Evolutionary conservation across 805 yeast genomes (phyloP).

Genomic region (Candida suzukii): DNA sequence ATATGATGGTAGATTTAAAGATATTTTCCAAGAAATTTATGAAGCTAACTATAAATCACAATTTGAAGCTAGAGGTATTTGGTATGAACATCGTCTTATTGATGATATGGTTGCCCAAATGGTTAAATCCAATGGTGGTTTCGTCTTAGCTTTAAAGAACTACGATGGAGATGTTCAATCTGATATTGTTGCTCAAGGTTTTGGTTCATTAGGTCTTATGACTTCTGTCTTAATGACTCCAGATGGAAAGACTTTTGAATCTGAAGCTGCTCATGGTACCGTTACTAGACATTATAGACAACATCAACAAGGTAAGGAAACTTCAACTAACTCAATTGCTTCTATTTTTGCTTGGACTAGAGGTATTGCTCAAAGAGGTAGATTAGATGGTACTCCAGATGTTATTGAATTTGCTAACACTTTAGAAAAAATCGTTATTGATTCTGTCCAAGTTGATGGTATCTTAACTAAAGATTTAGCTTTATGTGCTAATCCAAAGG

Average conservation of each 20-base stretch:
- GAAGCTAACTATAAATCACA: slow-evolving; percentile 47
- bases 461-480: slow-evolving; percentile 83
- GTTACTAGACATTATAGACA: slow-evolving; percentile 83
- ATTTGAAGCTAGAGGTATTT: slow-evolving; percentile 55
- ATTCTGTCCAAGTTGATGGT: slow-evolving; percentile 67
- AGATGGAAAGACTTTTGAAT: slow-evolving; percentile 79
- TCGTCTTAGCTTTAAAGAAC: slow-evolving; percentile 72
- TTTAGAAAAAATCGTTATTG: slow-evolving; percentile 61
- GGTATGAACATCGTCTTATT: slow-evolving; percentile 75
- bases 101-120: slow-evolving; percentile 89
- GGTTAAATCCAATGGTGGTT: slow-evolving; percentile 81
- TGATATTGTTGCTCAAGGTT: slow-evolving; percentile 83
- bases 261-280: slow-evolving; percentile 86
- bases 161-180: slow-evolving; percentile 85
- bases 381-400: slow-evolving; percentile 63
- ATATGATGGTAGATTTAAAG: slow-evolving; percentile 79
- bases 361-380: slow-evolving; percentile 78
- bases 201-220: slow-evolving; percentile 80
- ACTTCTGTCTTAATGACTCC: slow-evolving; percentile 79
- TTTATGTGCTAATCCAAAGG: slow-evolving; percentile 52
- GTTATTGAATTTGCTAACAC: slow-evolving; percentile 59
- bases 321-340: slow-evolving; percentile 81
- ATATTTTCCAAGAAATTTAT: slow-evolving; percentile 64
- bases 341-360: slow-evolving; percentile 85
- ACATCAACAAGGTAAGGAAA: slow-evolving; percentile 74